A percentile compares a stretch with the other conserved stretches of the same genome.
Evolutionary conservation across 805 yeast species (phyloP).

Genomic region (Barnettozyma californica): DNA sequence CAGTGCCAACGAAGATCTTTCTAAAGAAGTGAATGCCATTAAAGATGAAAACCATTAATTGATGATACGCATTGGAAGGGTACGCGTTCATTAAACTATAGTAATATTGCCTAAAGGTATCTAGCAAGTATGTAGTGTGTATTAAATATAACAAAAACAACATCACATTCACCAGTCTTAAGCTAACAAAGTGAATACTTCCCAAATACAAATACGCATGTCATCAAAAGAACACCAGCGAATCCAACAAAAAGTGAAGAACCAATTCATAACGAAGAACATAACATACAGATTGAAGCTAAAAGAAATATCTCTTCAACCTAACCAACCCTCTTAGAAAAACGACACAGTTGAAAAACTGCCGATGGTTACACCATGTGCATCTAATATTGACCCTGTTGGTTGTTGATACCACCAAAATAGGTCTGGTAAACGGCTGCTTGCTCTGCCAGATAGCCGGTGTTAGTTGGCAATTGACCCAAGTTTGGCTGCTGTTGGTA

Average conservation of each 20-base stretch:
- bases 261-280: neutral
- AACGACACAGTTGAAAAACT: neutral
- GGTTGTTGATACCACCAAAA: conserved; percentile 52
- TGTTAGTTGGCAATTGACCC: conserved; percentile 37
- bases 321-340: neutral
- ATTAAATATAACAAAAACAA: neutral
- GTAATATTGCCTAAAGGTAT: neutral
- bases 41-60: neutral
- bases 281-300: neutral
- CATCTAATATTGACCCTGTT: conserved; percentile 45
- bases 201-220: neutral
- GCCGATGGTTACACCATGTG: neutral
- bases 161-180: neutral
- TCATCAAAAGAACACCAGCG: neutral
- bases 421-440: conserved; percentile 59
- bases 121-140: neutral
- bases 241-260: neutral
- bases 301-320: neutral
- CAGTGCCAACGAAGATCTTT: neutral
- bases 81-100: neutral
- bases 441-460: conserved; percentile 46
- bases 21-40: neutral
- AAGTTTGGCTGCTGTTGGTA: conserved; percentile 39
- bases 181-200: neutral
- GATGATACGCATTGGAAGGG: too few relatives aligned